Base-by-base conservation (phyloP, 768 basidiomycete species). In the Pleurotus tuber-regium region DNA sequence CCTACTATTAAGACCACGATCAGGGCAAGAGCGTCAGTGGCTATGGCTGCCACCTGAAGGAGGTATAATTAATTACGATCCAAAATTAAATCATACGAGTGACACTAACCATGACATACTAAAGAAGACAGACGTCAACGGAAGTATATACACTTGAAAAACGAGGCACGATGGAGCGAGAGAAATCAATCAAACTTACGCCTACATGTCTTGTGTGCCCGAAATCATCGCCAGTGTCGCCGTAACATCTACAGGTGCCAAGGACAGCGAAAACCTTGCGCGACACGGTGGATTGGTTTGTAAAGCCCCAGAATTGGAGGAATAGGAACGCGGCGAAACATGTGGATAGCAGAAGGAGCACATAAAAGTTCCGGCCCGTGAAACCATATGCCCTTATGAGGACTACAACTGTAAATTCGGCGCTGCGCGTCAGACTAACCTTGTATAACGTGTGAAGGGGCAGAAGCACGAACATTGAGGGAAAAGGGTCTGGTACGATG, bases 381-480 rank as follows among this genome's bases (percentile, higher is more conserved):
- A 66, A 66, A 2, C 62, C 65, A 54, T 63, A 63, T n/a, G 63
- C 60, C 14, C 65, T 47, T n/a, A 58, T 53, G 21, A 61, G 31
- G 47, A 65, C 57, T 1, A 63, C 63, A 23, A 60, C 64, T 66
- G 35, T n/a, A 38, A 38, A n/a, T 38, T n/a, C 35, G 35, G 28
- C n/a, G 46, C n/a, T 11, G 31, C 14, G 24, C 19, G 43, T 44
- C 31, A 48, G 46, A 23, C n/a, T 35, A 33, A 33, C 12, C 14
- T 9, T 48, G 14, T 35, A 16, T 35, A 18, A 14, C 25, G 7
- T 16, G 7, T 28, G 25, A 21, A 35, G 35, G 31, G 46, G 46
- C 18, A n/a, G n/a, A n/a, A n/a, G n/a, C 30, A 35, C 46, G 10
- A 21, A 48, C 46, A 48, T 26, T 48, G 46, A 35, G 46, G 46